Conservation (phyloP, 108 stramenopile genomes). For the Nitzschia inconspicua region DNA sequence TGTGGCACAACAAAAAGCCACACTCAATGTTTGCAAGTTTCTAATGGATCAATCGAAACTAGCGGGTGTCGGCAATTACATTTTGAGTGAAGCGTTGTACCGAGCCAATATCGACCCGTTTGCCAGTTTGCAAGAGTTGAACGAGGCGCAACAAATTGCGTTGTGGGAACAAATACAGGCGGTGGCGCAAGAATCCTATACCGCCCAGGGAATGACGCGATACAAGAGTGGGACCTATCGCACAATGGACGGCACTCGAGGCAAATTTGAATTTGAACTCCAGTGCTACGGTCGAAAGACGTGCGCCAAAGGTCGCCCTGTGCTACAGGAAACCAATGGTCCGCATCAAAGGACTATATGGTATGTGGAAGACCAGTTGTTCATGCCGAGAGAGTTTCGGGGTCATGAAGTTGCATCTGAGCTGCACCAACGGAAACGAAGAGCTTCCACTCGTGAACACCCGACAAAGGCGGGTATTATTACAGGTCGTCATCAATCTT, state of each 20-base stretch:
- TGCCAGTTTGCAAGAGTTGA: conserved; percentile 56
- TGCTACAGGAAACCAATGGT: conserved; percentile 59
- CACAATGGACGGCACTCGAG: conserved; percentile 39
- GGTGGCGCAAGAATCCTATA: conserved; percentile 51
- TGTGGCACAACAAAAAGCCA: conserved; percentile 33
- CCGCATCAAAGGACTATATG: conserved; percentile 81
- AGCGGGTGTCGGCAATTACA: conserved; percentile 69
- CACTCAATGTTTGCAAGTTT: conserved; percentile 79
- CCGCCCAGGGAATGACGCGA: conserved; percentile 52
- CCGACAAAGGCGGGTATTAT: too few relatives aligned
- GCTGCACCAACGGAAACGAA: neutral
- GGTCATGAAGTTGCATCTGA: neutral
- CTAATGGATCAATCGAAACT: conserved; percentile 79
- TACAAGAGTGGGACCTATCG: conserved; percentile 50
- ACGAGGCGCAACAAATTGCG: conserved; percentile 20
- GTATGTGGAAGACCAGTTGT: conserved; percentile 73
- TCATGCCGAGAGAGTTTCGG: conserved; percentile 38
- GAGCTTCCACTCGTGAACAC: too few relatives aligned
- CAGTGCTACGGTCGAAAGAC: conserved; percentile 65
- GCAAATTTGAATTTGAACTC: conserved; percentile 64
- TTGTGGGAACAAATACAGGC: conserved; percentile 50
- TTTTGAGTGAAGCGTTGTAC: conserved; percentile 80
- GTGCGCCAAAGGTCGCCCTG: conserved; percentile 52
- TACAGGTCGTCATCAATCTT: neutral
- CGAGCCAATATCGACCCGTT: conserved; percentile 74